Base-by-base conservation (phyloP, 2,329 filamentous ascomycete species). In the Claviceps sp. region DNA sequence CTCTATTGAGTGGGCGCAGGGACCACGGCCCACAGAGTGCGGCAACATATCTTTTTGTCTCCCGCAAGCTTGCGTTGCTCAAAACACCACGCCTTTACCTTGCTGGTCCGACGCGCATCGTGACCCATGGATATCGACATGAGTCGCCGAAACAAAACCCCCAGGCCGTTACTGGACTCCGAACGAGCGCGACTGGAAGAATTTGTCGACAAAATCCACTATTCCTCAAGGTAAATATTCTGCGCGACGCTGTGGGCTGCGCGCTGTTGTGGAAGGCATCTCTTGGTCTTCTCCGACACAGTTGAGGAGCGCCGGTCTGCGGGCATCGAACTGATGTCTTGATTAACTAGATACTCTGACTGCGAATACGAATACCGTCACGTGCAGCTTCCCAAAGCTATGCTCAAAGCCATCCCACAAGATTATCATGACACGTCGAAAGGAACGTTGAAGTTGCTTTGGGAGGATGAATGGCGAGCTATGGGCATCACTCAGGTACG, bases 401-500 rank as follows among this genome's bases (percentile, higher is more conserved):
- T 98, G 93, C 82, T 98, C 58, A 97, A 97, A 72, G 86, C 81
- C 42, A 97, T 98, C 60, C 93, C 93, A 20, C 85, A 90, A 67
- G 91, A 96, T 57, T 95, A 95, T 70, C 91, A 95, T 65, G 90
- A 96, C 68, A 78, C 82, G 49, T 74, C 81, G 50, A 89, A 95
- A 70, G 93, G 93, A 56, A 97, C 91, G 5, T 72, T 98, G 69
- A 98, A 97, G 74, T 74, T 98, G 60, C 73, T 98, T 55, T 96
- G 91, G 90, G 93, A 98, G 69, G 91, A 97, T 59, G 93, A 98
- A 72, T 98, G 93, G 93, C 84, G 93, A 70, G 89, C 86, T 38
- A 78, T 98, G 64, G 93, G 93, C 49, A 98, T 98, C 66, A 98
- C 93, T 59, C 91, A 95, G 83, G 89, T 95, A 72, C 47, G 76